phyloP scores from a whole-genome alignment of 225 moss, liverwort and hornwort species.

The Marchantia polymorpha region DNA sequence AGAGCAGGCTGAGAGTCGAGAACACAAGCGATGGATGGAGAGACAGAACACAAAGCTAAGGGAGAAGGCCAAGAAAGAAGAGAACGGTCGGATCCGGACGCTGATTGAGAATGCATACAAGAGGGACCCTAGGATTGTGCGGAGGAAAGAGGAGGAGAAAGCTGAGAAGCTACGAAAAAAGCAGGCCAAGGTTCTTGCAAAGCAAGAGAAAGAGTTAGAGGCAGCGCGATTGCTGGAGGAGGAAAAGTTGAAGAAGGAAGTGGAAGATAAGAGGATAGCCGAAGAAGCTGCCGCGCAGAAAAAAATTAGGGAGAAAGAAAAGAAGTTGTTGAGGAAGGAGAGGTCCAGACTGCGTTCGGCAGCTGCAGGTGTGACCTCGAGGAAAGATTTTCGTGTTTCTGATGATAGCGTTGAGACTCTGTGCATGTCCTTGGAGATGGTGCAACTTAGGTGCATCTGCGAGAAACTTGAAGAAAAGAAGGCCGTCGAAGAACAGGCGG shows the following conservation, averaged over 20 bases:
- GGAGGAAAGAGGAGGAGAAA: slow-evolving; percentile 86
- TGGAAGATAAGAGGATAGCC: slow-evolving; percentile 68
- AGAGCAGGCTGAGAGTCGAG: slow-evolving; percentile 92
- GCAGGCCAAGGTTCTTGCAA: slow-evolving; percentile 71
- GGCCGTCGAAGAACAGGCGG: slow-evolving; percentile 44
- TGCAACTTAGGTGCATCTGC: slow-evolving; percentile 62
- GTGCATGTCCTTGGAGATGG: slow-evolving; percentile 65
- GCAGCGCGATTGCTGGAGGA: slow-evolving; percentile 62
- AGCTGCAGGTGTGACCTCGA: slow-evolving; percentile 46
- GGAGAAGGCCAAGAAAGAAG: slow-evolving; percentile 95
- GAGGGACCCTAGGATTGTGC: slow-evolving; percentile 77
- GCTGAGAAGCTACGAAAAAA: slow-evolving; percentile 79
- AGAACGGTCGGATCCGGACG: slow-evolving; percentile 72
- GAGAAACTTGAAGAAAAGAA: slow-evolving; percentile 58
- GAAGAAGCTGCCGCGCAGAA: slow-evolving; percentile 69
- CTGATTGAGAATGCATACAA: slow-evolving; percentile 90
- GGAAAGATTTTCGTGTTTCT: slow-evolving; percentile 49
- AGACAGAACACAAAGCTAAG: slow-evolving; percentile 88
- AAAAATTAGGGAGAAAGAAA: slow-evolving; percentile 86
- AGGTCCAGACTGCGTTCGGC: slow-evolving; percentile 72
- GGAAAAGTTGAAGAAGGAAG: slow-evolving; percentile 64
- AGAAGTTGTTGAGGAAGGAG: slow-evolving; percentile 83
- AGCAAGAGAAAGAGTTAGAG: slow-evolving; percentile 80
- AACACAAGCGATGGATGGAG: slow-evolving; percentile 99
- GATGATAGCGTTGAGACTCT: slow-evolving; percentile 68